A percentile compares a stretch with the other conserved stretches of the same genome.
These are phyloP conservation scores for Lodderomyces margitis DNA, from an alignment of 1,139 yeast genomes.

Conservation along the genomic window DNA sequence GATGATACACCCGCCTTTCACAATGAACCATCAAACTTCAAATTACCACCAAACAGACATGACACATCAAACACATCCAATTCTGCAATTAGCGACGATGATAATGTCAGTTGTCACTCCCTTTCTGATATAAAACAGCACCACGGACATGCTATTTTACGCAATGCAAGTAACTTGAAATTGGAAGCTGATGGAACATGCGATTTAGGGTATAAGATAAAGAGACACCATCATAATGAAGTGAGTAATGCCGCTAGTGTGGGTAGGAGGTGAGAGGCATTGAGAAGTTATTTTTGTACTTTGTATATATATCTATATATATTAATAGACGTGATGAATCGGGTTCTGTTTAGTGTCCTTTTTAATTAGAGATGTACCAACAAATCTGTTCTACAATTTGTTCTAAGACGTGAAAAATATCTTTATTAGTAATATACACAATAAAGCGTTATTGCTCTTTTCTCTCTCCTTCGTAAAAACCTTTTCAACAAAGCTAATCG, in stretches of 20 bases:
- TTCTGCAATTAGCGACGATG: background rate
- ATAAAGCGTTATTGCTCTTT: background rate
- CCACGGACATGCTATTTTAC: constrained; percentile 4
- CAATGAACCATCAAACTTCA: constrained; percentile 5
- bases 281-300: background rate
- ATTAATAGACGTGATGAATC: background rate
- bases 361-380: too few relatives aligned
- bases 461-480: background rate
- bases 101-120: constrained; percentile 5
- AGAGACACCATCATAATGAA: constrained; percentile 45
- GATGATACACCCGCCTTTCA: background rate
- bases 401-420: background rate
- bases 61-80: background rate
- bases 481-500: background rate
- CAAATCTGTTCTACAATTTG: too few relatives aligned
- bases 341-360: too few relatives aligned
- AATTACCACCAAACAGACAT: constrained; percentile 7
- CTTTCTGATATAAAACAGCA: constrained; percentile 11
- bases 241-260: constrained; percentile 29
- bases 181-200: constrained; percentile 35
- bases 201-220: constrained; percentile 44
- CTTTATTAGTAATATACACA: constrained; percentile 6
- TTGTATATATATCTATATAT: too few relatives aligned
- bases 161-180: constrained; percentile 14
- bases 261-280: constrained; percentile 5